Base-by-base conservation (phyloP, 257 asterid species). In the Solanum tarijense region DNA sequence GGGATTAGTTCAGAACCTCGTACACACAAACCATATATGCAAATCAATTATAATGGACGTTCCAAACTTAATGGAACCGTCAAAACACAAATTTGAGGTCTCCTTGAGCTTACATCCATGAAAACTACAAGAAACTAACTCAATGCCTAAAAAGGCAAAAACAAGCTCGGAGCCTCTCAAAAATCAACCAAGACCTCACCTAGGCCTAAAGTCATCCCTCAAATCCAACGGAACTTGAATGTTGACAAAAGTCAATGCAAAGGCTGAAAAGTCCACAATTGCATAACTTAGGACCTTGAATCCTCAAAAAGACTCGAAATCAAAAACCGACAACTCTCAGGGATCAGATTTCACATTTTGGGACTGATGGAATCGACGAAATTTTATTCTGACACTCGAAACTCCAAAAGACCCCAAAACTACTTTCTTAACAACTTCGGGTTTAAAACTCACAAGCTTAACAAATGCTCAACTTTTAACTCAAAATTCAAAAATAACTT, bases 321-420 rank as follows among this genome's bases (percentile, higher is more conserved):
- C 9, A 16, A 2, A 52, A 52, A 52, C 1, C 2, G 1, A 6
- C 3, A 16, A 18, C n/a, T 52, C 4, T 18, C 1, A 52, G 0
- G 4, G 1, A 6, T 18, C 0, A 6, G 0, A 3, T 52, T 52
- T 18, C 62, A 52, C 62, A 52, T 18, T 52, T 52, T 3, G 23
- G 3, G n/a, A 52, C n/a, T 52, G 9, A 20, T 52, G 62, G 9
- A 52, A 52, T 52, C n/a, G 23, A 52, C 3, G 1, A 6, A 52
- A 52, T 52, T 52, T 2, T 4, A 52, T 52, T 18, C 1, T 0
- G 4, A 52, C 9, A 16, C n/a, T 52, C 10, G 3, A 7, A 52
- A 52, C 62, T 52, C 62, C n/a, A 52, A 52, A 52, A 52, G 62
- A 18, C n/a, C 23, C 9, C 62, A 52, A 52, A 52, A 20, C 23